Evolutionary conservation across 2,329 filamentous ascomycete genomes (phyloP).

Genomic region (Davidsoniella eucalypti): DNA sequence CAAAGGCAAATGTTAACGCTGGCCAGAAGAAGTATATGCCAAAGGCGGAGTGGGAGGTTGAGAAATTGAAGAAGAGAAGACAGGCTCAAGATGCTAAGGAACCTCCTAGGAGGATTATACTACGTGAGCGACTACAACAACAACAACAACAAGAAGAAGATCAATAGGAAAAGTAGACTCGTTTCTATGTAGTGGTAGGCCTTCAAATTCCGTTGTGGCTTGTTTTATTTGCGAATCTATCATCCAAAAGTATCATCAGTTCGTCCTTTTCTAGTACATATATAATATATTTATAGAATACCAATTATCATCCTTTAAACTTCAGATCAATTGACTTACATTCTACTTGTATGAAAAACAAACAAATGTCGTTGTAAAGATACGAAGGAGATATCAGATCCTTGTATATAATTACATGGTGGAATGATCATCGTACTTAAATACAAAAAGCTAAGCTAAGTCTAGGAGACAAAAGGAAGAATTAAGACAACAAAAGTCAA

Average conservation of each 20-base stretch:
- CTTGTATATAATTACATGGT: no score
- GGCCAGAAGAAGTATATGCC: conserved; percentile 8
- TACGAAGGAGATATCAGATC: no score
- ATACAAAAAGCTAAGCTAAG: no score
- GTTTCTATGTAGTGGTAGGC: neutral
- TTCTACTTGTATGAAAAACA: no score
- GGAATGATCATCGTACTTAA: no score
- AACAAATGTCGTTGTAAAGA: no score
- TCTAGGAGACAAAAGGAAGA: no score
- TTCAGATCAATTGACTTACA: no score
- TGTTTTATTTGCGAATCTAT: neutral
- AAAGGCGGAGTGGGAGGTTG: conserved; percentile 11
- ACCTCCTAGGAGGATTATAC: conserved; percentile 5
- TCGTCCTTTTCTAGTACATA: neutral
- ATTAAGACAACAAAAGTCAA: no score
- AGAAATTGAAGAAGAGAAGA: conserved; percentile 7
- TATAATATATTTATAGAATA: neutral
- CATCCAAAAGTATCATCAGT: neutral
- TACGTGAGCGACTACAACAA: neutral
- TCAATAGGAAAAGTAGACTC: neutral
- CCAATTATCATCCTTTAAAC: neutral
- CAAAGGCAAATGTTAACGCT: conserved; percentile 4
- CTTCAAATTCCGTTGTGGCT: neutral
- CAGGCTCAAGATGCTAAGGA: conserved; percentile 2
- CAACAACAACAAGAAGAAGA: neutral